Percentiles rank a stretch among this genome's conserved stretches.
These are phyloP conservation scores for Pleurotus ostreatus DNA, from an alignment of 768 basidiomycete genomes.

Conservation along the genomic window DNA sequence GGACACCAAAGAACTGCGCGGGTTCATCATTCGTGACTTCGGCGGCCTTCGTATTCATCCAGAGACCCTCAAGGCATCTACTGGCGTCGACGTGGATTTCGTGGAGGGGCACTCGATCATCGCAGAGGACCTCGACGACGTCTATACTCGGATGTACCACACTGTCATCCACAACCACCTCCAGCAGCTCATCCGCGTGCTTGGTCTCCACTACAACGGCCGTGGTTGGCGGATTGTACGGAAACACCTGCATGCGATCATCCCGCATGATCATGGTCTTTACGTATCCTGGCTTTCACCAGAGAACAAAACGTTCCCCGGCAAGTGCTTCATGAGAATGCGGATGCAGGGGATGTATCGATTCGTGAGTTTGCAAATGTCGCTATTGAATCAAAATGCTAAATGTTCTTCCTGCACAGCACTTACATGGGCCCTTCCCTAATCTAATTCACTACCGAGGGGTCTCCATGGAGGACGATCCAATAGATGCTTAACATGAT, in stretches of 20 bases:
- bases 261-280: conserved; percentile 44
- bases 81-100: conserved; percentile 46
- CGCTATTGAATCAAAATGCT: too few relatives aligned
- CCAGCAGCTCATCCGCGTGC: conserved; percentile 54
- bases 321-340: conserved; percentile 58
- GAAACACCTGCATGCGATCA: conserved; percentile 34
- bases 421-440: conserved; percentile 50
- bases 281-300: conserved; percentile 47
- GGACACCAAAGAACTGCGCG: conserved; percentile 42
- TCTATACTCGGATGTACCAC: conserved; percentile 56
- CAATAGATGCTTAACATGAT: neutral
- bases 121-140: conserved; percentile 47
- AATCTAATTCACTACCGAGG: conserved; percentile 52
- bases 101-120: conserved; percentile 46
- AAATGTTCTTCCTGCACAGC: conserved; percentile 24
- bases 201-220: conserved; percentile 53
- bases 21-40: conserved; percentile 57
- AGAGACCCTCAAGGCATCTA: conserved; percentile 43
- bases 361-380: conserved; percentile 34
- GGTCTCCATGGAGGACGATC: conserved; percentile 18
- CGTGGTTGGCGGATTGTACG: conserved; percentile 50
- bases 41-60: conserved; percentile 53
- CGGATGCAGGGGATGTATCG: conserved; percentile 52
- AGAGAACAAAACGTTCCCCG: conserved; percentile 42
- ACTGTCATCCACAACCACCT: conserved; percentile 57